These are phyloP conservation scores for Setaria italica DNA, from an alignment of 202 grass and related monocot species.

Conservation along the genomic window DNA sequence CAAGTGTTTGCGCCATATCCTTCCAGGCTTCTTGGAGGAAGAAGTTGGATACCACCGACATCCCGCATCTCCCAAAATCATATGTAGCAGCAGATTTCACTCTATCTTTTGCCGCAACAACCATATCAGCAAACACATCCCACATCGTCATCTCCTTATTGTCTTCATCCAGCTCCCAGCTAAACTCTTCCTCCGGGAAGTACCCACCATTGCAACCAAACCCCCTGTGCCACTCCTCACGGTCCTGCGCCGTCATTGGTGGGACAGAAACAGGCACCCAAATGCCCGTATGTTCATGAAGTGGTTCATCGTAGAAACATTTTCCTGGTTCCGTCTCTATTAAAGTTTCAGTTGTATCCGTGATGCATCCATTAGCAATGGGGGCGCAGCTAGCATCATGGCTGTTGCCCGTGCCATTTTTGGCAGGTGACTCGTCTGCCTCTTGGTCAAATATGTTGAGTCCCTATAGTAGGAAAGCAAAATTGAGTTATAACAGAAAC, in stretches of 20 bases:
- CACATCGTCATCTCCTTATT: conserved; percentile 82
- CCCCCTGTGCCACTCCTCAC: conserved; percentile 56
- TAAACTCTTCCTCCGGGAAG: conserved; percentile 73
- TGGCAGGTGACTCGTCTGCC: conserved; percentile 22
- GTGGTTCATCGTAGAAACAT: conserved; percentile 52
- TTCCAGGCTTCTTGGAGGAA: conserved; percentile 78
- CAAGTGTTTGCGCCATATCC: conserved; percentile 70
- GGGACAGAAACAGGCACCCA: conserved; percentile 88
- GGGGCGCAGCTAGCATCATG: conserved; percentile 21
- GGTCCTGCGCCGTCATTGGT: conserved; percentile 58
- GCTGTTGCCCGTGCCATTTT: neutral
- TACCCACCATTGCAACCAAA: conserved; percentile 53
- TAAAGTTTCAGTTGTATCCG: conserved; percentile 27
- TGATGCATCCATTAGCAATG: conserved; percentile 31
- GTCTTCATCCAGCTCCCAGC: conserved; percentile 63
- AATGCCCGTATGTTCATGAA: conserved; percentile 72
- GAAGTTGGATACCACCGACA: conserved; percentile 55
- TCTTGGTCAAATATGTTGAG: conserved; percentile 49
- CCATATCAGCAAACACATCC: conserved; percentile 81
- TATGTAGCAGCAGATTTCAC: conserved; percentile 37
- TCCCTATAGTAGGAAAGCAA: conserved; percentile 44
- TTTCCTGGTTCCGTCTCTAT: conserved; percentile 35
- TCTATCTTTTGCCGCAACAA: conserved; percentile 56
- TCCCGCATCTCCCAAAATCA: conserved; percentile 43
- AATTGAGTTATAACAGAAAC: conserved; percentile 16